phyloP scores from a whole-genome alignment of 2,329 filamentous ascomycete genomes.

The Tolypocladium endophyticum region DNA sequence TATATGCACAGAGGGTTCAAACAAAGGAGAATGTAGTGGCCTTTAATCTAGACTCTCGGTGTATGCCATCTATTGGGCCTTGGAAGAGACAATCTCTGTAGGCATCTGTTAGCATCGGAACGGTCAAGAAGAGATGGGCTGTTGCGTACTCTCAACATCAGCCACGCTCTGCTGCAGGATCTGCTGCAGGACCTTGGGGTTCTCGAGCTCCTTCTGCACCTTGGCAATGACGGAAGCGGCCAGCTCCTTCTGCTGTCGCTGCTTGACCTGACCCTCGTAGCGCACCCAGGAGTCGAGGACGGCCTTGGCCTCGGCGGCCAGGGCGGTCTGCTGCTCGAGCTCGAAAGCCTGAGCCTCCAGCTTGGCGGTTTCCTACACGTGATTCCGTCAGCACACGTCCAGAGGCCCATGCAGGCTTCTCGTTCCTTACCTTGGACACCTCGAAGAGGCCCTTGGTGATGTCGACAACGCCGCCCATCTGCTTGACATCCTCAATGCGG shows the following conservation, averaged over 20 bases:
- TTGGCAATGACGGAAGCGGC: constrained; percentile 89
- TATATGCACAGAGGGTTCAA: constrained; percentile 41
- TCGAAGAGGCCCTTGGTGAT: constrained; percentile 95
- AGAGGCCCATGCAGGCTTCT: not conserved
- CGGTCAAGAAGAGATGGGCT: not conserved
- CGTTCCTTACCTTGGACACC: constrained; percentile 74
- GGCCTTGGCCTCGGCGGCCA: constrained; percentile 85
- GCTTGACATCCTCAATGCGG: constrained; percentile 87
- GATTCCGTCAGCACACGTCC: not conserved
- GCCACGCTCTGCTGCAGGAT: constrained; percentile 94
- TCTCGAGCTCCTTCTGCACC: constrained; percentile 98
- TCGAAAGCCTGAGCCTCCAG: constrained; percentile 95
- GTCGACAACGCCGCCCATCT: constrained; percentile 89
- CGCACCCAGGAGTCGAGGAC: constrained; percentile 98
- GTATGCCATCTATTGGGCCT: constrained; percentile 46
- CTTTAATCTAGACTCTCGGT: constrained; percentile 24
- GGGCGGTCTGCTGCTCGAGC: constrained; percentile 89
- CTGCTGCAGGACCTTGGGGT: constrained; percentile 93
- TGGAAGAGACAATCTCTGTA: constrained; percentile 51
- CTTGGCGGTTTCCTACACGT: constrained; percentile 76
- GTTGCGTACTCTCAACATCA: constrained; percentile 78
- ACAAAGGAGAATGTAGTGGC: constrained; percentile 40
- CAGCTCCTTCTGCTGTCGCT: constrained; percentile 94
- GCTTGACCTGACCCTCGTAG: constrained; percentile 98
- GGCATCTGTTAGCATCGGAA: constrained; percentile 20